These are phyloP conservation scores for Suzukiozyma palmioleophila DNA, from an alignment of 1,139 yeast species.

Conservation along the genomic window DNA sequence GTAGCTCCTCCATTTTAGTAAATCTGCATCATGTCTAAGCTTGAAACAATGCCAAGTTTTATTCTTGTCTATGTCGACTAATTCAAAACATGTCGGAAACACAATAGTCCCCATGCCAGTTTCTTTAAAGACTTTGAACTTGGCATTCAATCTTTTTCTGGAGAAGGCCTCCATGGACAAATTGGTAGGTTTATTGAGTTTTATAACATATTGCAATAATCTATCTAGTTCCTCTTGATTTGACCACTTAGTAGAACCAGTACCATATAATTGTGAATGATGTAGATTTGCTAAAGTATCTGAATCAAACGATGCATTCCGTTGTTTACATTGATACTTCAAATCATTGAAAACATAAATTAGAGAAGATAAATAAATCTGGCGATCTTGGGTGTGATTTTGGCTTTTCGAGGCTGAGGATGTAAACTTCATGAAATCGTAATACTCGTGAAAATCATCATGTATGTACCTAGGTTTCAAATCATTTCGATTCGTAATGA, in stretches of 20 bases:
- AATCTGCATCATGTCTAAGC: conserved; percentile 14
- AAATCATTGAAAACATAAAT: conserved; percentile 62
- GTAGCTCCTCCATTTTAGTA: conserved; percentile 18
- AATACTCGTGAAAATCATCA: conserved; percentile 38
- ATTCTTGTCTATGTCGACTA: conserved; percentile 19
- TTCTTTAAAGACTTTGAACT: conserved; percentile 4
- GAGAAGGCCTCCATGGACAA: conserved; percentile 13
- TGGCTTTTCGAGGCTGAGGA: background rate
- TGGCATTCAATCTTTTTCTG: conserved; percentile 8
- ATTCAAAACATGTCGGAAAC: conserved; percentile 17
- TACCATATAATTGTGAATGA: conserved; percentile 11
- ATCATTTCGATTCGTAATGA: conserved; percentile 51
- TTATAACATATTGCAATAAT: conserved; percentile 28
- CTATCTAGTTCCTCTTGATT: conserved; percentile 29
- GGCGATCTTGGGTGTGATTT: conserved; percentile 7
- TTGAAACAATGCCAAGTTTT: conserved; percentile 4
- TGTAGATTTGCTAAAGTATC: conserved; percentile 17
- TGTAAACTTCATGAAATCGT: background rate
- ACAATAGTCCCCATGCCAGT: conserved; percentile 3
- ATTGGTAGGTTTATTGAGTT: conserved; percentile 17
- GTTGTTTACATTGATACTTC: conserved; percentile 44
- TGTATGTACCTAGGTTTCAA: conserved; percentile 48
- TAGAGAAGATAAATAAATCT: conserved; percentile 52
- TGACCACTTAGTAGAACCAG: conserved; percentile 26
- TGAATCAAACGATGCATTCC: conserved; percentile 14